Conservation (phyloP, 2,329 filamentous ascomycete species). For the Ceratocystis huliohia region DNA sequence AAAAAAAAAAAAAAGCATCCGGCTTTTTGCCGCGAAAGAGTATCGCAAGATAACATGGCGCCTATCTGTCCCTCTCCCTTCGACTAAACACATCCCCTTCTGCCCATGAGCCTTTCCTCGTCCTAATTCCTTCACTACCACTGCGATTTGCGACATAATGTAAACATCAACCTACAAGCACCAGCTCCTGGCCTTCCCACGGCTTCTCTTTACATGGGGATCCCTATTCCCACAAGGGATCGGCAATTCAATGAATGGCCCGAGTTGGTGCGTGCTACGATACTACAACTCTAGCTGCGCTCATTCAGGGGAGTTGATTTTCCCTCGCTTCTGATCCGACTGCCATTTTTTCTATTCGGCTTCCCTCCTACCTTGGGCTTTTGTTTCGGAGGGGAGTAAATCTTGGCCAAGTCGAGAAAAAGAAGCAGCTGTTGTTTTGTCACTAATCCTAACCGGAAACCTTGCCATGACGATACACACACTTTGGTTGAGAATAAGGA, state of each 20-base stretch:
- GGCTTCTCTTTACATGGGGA: constrained; percentile 2
- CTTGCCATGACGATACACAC: no score
- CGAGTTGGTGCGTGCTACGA: constrained; percentile 1
- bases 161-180: background rate
- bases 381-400: no score
- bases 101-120: background rate
- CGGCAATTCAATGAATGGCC: background rate
- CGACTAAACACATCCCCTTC: background rate
- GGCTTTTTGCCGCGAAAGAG: no score
- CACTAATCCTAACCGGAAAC: no score
- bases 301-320: background rate
- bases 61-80: no score
- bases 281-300: background rate
- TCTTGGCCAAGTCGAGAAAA: no score
- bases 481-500: no score
- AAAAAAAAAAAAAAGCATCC: background rate
- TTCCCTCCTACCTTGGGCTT: background rate
- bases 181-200: constrained; percentile 4
- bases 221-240: constrained; percentile 3
- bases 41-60: no score
- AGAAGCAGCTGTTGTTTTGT: no score
- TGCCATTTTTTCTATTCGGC: background rate
- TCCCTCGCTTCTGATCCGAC: background rate
- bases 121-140: constrained; percentile 3
- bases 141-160: background rate